Conservation (phyloP, 202 grass and related monocot genomes). For the Alloteropsis angusta region DNA sequence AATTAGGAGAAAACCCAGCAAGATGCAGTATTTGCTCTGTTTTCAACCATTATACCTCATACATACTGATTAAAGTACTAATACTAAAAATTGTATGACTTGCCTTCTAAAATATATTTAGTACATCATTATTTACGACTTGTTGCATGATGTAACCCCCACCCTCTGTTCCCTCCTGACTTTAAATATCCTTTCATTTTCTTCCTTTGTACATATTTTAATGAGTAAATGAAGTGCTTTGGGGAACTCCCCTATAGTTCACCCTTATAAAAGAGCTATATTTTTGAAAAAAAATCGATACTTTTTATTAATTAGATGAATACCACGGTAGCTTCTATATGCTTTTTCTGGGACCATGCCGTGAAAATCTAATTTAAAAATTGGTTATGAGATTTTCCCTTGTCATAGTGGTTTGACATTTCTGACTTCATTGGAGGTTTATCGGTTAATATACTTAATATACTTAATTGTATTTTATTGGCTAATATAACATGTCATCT, state of each 20-base stretch:
- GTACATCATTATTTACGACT: not conserved
- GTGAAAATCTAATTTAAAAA: not conserved
- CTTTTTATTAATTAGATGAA: too few species aligned
- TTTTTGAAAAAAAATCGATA: not conserved
- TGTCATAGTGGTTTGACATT: slow-evolving; percentile 1
- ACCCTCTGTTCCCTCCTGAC: too few species aligned
- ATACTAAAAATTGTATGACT: not conserved
- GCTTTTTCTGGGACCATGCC: not conserved
- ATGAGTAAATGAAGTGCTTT: too few species aligned
- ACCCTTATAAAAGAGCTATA: not conserved
- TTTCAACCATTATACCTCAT: too few species aligned
- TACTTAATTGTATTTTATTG: too few species aligned
- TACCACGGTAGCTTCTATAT: not conserved
- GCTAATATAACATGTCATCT: too few species aligned
- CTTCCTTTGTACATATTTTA: too few species aligned
- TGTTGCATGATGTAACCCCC: too few species aligned
- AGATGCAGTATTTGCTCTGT: not conserved
- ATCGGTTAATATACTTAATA: not conserved
- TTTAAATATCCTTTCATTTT: too few species aligned
- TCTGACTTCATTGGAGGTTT: not conserved
- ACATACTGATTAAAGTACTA: too few species aligned
- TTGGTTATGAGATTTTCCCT: not conserved
- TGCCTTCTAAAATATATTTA: not conserved
- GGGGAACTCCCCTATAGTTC: too few species aligned
- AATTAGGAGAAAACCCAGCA: not conserved